A percentile compares a stretch with the other conserved stretches of the same genome.
These are phyloP conservation scores for Hyparrhenia diplandra DNA, from an alignment of 176 grass and related monocot genomes.

Conservation along the genomic window DNA sequence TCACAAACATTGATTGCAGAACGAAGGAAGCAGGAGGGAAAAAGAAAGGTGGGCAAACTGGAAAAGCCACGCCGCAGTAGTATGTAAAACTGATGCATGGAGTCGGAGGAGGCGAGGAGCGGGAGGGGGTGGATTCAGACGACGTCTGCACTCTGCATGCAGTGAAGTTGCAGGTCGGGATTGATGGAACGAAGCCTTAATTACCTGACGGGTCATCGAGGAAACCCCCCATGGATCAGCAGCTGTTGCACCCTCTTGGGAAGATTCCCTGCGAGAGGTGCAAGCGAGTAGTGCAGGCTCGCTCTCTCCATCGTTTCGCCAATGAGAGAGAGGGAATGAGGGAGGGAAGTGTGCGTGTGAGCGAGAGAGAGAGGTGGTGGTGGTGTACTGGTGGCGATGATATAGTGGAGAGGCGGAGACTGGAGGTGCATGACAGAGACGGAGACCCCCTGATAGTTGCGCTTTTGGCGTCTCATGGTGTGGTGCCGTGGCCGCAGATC, in stretches of 20 bases:
- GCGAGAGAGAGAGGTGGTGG: background rate
- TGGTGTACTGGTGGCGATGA: constrained; percentile 11
- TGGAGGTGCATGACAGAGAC: background rate
- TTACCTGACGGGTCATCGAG: constrained; percentile 24
- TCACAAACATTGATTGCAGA: constrained; percentile 2
- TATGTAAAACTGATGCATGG: background rate
- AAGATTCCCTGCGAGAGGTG: no score
- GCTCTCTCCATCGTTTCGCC: constrained; percentile 15
- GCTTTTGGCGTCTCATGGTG: constrained; percentile 19
- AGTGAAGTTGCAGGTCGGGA: background rate
- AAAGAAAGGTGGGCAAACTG: background rate
- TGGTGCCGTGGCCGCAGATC: background rate
- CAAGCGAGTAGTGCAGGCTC: no score
- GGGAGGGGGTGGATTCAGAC: background rate
- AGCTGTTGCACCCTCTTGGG: constrained; percentile 13
- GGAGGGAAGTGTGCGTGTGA: background rate
- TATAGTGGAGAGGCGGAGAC: constrained; percentile 18
- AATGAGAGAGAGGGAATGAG: background rate
- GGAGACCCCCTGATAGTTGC: background rate
- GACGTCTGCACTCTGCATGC: background rate
- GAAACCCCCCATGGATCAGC: background rate
- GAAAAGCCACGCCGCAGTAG: background rate
- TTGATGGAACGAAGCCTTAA: background rate
- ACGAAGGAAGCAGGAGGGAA: background rate
- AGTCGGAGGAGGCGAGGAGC: background rate